phyloP scores from a whole-genome alignment of 1,284 basidiomycete species.

The Malassezia arunalokei region DNA sequence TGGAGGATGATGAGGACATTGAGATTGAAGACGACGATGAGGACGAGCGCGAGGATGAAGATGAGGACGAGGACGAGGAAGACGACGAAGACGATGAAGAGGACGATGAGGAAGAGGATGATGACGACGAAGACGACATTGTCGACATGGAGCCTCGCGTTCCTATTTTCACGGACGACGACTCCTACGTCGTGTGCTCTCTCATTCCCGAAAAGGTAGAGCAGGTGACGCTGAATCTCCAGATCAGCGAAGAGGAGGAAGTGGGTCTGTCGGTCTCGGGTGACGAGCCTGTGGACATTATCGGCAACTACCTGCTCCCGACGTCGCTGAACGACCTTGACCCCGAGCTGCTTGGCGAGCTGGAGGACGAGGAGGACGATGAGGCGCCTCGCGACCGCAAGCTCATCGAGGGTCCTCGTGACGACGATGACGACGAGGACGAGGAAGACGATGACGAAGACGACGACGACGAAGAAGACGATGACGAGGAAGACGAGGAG shows the following conservation, averaged over 20 bases:
- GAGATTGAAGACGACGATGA: conserved; percentile 51
- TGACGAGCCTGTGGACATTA: conserved; percentile 71
- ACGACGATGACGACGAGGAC: conserved; percentile 19
- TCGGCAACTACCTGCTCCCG: conserved; percentile 72
- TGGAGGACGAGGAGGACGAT: conserved; percentile 52
- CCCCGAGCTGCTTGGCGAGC: conserved; percentile 51
- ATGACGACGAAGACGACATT: conserved; percentile 45
- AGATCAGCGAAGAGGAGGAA: conserved; percentile 59
- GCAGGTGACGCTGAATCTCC: conserved; percentile 54
- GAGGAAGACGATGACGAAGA: conserved; percentile 28
- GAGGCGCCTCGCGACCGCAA: conserved; percentile 24
- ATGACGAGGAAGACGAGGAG: conserved; percentile 26
- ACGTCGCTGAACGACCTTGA: conserved; percentile 46
- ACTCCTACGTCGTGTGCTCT: conserved; percentile 49
- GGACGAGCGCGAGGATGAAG: conserved; percentile 39
- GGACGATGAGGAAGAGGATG: conserved; percentile 42
- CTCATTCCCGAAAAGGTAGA: conserved; percentile 54
- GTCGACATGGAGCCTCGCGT: conserved; percentile 40
- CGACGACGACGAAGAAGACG: conserved; percentile 15
- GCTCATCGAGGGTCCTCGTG: background rate
- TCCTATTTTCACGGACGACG: conserved; percentile 44
- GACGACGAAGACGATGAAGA: conserved; percentile 50
- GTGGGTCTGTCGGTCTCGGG: conserved; percentile 63
- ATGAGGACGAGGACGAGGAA: conserved; percentile 30
- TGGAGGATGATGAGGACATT: conserved; percentile 52